Evolutionary conservation across 345 rosid species (phyloP), one percentile per base, ranked within the genome.

Genomic region (Salix dunnii): DNA sequence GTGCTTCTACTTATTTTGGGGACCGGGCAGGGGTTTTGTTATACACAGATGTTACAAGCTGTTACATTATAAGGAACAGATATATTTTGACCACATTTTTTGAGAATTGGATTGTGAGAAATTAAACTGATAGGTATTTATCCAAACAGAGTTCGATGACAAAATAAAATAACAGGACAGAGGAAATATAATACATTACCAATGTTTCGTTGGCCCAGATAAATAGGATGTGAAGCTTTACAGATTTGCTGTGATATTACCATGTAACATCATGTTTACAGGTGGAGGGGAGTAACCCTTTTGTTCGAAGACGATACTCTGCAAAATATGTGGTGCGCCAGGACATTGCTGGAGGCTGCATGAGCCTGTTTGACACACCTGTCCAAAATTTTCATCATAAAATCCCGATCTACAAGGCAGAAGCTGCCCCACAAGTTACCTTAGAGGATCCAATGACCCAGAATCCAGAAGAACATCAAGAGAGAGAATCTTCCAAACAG

Each of bases 271-370:
- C 55, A 38, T 73, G 36, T 79, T 76, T 81, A 55, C 83, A 92
- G 93, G 72, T 75, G 63, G 85, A 80, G 64, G 79, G 69, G 20
- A 76, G 69, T 75, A 85, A 82, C 62, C 78, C 87, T 80, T 75
- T 84, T 46, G 82, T 78, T 60, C 81, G 84, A 77, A 88, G 84
- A 87, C 86, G 89, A 75, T 85, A 85, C 78, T 89, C 94, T 72
- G 81, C 90, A 63, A 90, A 75, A 53, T 92, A 83, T 74, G 79
- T 82, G 38, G 85, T 91, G 70, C 81, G 80, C 62, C 85, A 82
- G 76, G 88, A 86, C 81, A 80, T 74, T 79, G 63, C 74, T 21
- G 84, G 81, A 21, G 88, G 83, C n/a, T 55, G 87, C 86, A 83
- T 77, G 62, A 86, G 75, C 58, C 78, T 82, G 73, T 83, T 84